Percentiles rank a stretch among this genome's conserved stretches.
These are phyloP conservation scores for Fusarium clavum DNA, from an alignment of 2,329 filamentous ascomycete species.

Conservation along the genomic window DNA sequence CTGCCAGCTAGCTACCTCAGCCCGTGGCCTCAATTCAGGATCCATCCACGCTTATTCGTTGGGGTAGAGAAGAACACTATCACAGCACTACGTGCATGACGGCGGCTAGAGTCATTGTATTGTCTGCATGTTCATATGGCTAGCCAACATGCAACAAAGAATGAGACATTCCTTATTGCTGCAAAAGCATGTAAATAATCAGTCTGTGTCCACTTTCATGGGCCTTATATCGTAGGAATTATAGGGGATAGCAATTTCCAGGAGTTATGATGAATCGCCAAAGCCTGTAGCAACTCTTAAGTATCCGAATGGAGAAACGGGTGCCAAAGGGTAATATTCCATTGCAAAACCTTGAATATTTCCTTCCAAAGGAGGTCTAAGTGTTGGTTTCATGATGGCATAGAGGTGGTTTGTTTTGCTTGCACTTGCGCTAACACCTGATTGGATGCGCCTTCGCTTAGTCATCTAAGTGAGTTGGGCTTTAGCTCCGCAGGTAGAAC, in stretches of 20 bases:
- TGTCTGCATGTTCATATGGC: not conserved
- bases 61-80: not conserved
- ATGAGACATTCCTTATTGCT: not conserved
- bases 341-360: not conserved
- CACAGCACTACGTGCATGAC: not conserved
- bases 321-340: not conserved
- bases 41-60: not conserved
- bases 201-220: not conserved
- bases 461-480: constrained; percentile 33
- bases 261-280: not conserved
- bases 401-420: constrained; percentile 3
- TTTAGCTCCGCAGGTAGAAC: constrained; percentile 36
- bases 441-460: constrained; percentile 35
- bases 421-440: constrained; percentile 11
- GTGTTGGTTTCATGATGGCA: not conserved
- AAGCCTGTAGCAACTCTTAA: not conserved
- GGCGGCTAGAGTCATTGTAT: not conserved
- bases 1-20: not conserved
- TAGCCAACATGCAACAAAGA: not conserved
- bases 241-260: not conserved
- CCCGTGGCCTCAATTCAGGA: not conserved
- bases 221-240: not conserved
- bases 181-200: not conserved
- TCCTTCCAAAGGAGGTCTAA: not conserved
- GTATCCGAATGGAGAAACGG: not conserved